These are phyloP conservation scores for Aureobasidium sp. DNA, from an alignment of 2,329 filamentous ascomycete species.

Conservation along the genomic window DNA sequence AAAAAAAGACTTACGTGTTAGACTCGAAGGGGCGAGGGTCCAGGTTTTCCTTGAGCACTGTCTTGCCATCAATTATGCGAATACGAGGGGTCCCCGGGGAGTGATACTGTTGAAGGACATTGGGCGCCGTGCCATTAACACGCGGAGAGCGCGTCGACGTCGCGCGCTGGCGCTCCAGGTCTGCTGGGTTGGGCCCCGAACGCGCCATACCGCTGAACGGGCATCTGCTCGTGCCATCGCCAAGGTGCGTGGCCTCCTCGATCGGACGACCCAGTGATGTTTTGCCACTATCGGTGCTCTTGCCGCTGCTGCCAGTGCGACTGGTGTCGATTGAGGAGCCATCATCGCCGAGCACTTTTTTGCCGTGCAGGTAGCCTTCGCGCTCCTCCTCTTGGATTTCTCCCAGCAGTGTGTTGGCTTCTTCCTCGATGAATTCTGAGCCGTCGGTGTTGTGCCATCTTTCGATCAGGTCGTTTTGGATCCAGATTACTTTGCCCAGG, in stretches of 20 bases:
- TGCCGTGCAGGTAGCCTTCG: constrained; percentile 13
- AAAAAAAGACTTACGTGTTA: not conserved
- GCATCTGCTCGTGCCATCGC: constrained; percentile 3
- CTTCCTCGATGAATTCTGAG: not conserved
- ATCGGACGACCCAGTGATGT: constrained; percentile 14
- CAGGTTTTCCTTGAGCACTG: constrained; percentile 18
- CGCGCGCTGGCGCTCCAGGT: constrained; percentile 3
- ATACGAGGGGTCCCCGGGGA: constrained; percentile 17
- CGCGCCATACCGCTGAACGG: constrained; percentile 7
- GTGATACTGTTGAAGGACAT: constrained; percentile 7
- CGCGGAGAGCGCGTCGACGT: not conserved
- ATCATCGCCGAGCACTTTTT: constrained; percentile 1
- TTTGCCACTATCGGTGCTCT: constrained; percentile 4
- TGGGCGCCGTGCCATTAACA: not conserved
- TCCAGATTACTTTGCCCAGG: constrained; percentile 76
- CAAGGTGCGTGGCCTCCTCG: constrained; percentile 13
- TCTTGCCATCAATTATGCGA: constrained; percentile 19
- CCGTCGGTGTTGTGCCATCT: constrained; percentile 56
- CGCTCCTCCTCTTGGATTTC: not conserved
- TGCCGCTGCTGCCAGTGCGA: not conserved
- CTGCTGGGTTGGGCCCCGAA: not conserved
- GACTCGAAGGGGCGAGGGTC: constrained; percentile 12
- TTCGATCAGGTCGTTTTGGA: constrained; percentile 81
- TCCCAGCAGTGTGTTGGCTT: not conserved
- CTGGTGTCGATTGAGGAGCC: not conserved